A percentile compares a stretch with the other conserved stretches of the same genome.
phyloP scores from a whole-genome alignment of 75 land plant species.

The Pinus albicaulis region DNA sequence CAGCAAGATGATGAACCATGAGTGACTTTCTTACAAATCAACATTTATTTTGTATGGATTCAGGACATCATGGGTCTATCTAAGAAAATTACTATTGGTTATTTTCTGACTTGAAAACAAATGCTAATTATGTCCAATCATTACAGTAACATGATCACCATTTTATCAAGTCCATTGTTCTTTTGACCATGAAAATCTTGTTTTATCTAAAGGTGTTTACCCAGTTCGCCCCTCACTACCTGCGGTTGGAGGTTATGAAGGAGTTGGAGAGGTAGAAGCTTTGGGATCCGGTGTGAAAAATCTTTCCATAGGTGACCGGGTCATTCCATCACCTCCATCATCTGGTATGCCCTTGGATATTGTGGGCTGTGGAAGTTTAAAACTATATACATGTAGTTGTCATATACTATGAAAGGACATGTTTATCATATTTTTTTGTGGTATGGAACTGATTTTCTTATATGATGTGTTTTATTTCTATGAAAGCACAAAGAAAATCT shows the following conservation, averaged over 20 bases:
- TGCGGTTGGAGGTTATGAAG: conserved; percentile 95
- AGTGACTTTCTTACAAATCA: background rate
- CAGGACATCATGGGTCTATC: background rate
- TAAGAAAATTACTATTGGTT: background rate
- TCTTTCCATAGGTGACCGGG: conserved; percentile 78
- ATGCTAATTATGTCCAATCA: background rate
- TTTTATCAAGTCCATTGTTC: conserved; percentile 1
- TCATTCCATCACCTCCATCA: conserved; percentile 83
- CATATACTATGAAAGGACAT: background rate
- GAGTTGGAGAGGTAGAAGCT: conserved; percentile 82
- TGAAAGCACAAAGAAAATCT: background rate
- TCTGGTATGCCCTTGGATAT: conserved; percentile 45
- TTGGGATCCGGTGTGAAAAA: conserved; percentile 60
- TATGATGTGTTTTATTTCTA: background rate
- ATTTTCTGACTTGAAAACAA: background rate
- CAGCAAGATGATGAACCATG: background rate
- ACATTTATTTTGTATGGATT: background rate
- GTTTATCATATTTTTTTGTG: conserved; percentile 8
- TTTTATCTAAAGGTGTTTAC: conserved; percentile 61
- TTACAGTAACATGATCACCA: background rate
- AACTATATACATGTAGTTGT: background rate
- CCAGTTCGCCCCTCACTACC: conserved; percentile 90
- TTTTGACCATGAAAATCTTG: background rate
- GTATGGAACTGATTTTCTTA: background rate
- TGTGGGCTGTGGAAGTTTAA: background rate